Evolutionary conservation across 1,284 basidiomycete genomes (phyloP), one percentile per base, ranked within the genome.

Genomic region (Vanrija humicola): DNA sequence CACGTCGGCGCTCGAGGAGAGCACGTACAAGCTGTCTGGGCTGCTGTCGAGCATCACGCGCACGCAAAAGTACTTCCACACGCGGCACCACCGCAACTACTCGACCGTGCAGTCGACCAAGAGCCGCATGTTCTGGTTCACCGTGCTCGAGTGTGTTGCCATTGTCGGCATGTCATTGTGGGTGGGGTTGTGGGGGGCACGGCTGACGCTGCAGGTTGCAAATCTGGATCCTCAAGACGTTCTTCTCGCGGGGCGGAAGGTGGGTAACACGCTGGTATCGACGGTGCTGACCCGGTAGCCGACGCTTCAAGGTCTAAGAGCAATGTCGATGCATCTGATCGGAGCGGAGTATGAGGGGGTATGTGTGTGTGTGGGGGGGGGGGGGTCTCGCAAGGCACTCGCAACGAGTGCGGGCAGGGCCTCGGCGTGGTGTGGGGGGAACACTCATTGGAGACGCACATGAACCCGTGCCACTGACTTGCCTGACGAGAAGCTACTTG

Each of bases 1-100:
- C 66, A 95, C 93, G 21, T 89, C 84, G 54, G 84, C 88, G 14
- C 78, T 97, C 54, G 92, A 97, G 76, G 93, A 97, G 80, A 92
- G 89, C 72, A 87, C 94, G 55, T 95, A 90, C 79, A 85, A 90
- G 62, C 79, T 97, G 56, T 90, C 85, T 64, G 87, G 87, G 21
- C 83, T 92, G 82, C 76, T 97, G 56, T 83, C 86, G 79, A 88
- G 83, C 64, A 88, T 97, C 62, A 89, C 92, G 76, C 79, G 93
- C 59, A 89, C 88, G 46, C 93, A 97, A 79, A 92, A 93, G 80
- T 86, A 92, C 63, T 75, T 76, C 64, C 76, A 77, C 57, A 72
- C 66, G 25, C 66, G 64, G 7, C 66, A 73, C 53, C 65, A 68
- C 58, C 54, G 67, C 54, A 72, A 69, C 58, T 68, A 67, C 64